Percentiles rank a stretch among this genome's conserved stretches.
phyloP scores from a whole-genome alignment of 148 eudicot species.

The Arctostaphylos glauca region DNA sequence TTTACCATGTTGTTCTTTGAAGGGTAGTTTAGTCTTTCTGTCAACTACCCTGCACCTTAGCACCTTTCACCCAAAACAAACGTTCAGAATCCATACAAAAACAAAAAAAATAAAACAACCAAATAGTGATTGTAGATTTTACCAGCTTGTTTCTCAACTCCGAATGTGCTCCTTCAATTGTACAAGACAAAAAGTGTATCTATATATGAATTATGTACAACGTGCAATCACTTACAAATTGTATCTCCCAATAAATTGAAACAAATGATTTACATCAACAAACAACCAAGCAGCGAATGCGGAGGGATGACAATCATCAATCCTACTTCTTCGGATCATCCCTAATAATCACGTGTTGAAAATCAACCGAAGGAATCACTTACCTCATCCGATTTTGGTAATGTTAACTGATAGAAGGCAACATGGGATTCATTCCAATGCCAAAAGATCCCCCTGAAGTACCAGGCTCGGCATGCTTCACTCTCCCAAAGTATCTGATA shows the following conservation, averaged over 20 bases:
- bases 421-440: conserved; percentile 59
- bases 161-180: background rate
- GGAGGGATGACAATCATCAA: background rate
- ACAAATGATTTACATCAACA: background rate
- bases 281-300: conserved; percentile 7
- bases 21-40: too few species aligned
- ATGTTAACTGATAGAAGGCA: conserved; percentile 57
- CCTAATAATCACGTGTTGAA: background rate
- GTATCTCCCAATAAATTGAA: background rate
- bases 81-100: too few species aligned
- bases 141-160: conserved; percentile 1
- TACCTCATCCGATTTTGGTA: background rate
- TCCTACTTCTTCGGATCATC: background rate
- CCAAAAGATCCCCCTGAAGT: conserved; percentile 60
- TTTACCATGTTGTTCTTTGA: too few species aligned
- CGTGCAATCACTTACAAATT: conserved; percentile 3
- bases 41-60: too few species aligned
- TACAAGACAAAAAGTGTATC: background rate
- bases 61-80: too few species aligned
- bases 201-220: background rate
- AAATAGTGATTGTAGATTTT: background rate
- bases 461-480: conserved; percentile 79
- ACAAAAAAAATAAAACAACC: too few species aligned
- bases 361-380: background rate
- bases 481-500: conserved; percentile 75